These are phyloP conservation scores for Amesomyces nigricolor DNA, from an alignment of 2,329 filamentous ascomycete species.

Conservation along the genomic window DNA sequence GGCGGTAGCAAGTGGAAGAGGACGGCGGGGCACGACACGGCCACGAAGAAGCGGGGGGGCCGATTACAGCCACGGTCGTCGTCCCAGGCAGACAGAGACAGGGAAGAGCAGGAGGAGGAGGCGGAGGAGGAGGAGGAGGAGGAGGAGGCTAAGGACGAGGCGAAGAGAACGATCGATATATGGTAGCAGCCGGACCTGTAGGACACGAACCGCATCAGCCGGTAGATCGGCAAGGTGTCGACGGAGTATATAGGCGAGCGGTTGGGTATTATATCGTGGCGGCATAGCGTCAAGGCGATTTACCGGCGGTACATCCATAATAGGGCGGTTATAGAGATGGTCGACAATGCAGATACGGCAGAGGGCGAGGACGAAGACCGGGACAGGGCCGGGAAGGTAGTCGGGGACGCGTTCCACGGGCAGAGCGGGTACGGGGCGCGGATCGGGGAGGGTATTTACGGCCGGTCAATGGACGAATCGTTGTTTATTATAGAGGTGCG, in stretches of 20 bases:
- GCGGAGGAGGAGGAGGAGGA: background rate
- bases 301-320: constrained; percentile 11
- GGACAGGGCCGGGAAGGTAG: background rate
- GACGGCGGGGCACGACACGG: background rate
- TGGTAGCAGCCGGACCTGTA: constrained; percentile 4
- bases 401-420: constrained; percentile 5
- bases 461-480: constrained; percentile 5
- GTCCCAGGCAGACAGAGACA: background rate
- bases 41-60: background rate
- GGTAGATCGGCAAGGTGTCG: constrained; percentile 8
- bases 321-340: background rate
- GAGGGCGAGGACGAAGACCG: background rate
- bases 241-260: constrained; percentile 4
- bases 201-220: constrained; percentile 10
- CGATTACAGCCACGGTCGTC: too few relatives aligned
- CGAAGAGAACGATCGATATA: too few relatives aligned
- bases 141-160: background rate
- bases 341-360: background rate
- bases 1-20: background rate
- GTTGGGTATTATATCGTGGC: constrained; percentile 8
- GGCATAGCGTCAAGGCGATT: constrained; percentile 9
- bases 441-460: constrained; percentile 17
- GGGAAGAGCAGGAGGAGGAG: background rate
- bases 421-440: constrained; percentile 12
- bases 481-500: background rate